A percentile compares a stretch with the other conserved stretches of the same genome.
Conservation (phyloP, 2,329 filamentous ascomycete genomes). For the Geoglossum cookeanum region DNA sequence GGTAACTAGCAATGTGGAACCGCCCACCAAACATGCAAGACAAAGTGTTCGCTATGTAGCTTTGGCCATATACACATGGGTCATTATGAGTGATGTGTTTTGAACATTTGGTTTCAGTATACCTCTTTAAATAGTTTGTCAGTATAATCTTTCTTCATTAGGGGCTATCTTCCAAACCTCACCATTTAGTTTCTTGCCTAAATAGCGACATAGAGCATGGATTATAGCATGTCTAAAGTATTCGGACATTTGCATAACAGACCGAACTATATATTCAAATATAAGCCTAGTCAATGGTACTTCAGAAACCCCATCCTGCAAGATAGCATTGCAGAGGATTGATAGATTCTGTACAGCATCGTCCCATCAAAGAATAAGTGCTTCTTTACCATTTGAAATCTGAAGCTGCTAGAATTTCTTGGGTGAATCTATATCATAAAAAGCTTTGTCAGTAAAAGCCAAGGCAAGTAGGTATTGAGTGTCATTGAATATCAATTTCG, state of each 20-base stretch:
- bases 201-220: conserved; percentile 3
- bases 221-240: conserved; percentile 4
- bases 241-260: conserved; percentile 1
- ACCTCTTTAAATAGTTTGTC: neutral
- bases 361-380: conserved; percentile 1
- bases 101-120: neutral
- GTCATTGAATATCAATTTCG: conserved; percentile 4
- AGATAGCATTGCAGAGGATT: conserved; percentile 5
- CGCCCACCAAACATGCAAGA: conserved; percentile 45
- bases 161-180: neutral
- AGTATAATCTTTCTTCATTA: neutral
- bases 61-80: neutral
- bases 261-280: conserved; percentile 4
- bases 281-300: neutral
- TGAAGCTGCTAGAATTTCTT: conserved; percentile 3
- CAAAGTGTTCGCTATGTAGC: neutral
- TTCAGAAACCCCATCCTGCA: neutral
- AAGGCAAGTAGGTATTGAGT: conserved; percentile 4
- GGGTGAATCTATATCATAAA: neutral
- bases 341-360: conserved; percentile 1
- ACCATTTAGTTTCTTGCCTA: conserved; percentile 2
- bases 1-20: conserved; percentile 31
- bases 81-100: neutral
- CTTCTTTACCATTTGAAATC: conserved; percentile 1
- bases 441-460: conserved; percentile 5